Evolutionary conservation across 106 monocot genomes (phyloP), one percentile per base, ranked within the genome.

Genomic region (Platanthera zijinensis): DNA sequence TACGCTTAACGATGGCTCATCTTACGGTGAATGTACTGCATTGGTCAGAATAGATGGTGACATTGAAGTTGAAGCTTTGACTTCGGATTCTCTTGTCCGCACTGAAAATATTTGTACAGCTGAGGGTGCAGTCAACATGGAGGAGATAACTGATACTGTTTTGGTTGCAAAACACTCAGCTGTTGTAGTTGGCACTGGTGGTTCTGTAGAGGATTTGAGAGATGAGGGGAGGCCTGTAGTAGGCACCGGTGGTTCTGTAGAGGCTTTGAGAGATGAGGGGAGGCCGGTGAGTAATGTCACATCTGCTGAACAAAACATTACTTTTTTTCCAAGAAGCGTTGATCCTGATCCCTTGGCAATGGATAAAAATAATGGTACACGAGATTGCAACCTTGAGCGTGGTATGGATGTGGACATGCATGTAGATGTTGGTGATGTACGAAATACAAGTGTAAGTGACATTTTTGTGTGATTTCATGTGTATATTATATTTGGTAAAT

Each of bases 391-490:
- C 32, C 6, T 64, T 69, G 84, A 87, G 8, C 70, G 64, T 75
- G 76, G 56, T 62, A 51, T 89, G 57, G 82, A 84, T 76, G 71
- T 75, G 53, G 86, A 87, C 74, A 84, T 67, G 74, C 71, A 57
- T 15, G 46, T 82, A 57, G 85, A 85, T 21, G 69, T 79, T 83
- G 79, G 50, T 74, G 80, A 75, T 47, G 62, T 77, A 66, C 88
- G 82, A 72, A 90, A 89, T 25, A 74, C 75, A 62, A 87, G 84
- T 82, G 96, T 96, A 91, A 96, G 92, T 66, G 10, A 4, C 32
- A 66, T 66, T 8, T 30, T 66, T 66, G 28, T 12, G 4, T 61
- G 21, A 62, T 17, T 66, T 32, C 12, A 30, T 32, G 4, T 30
- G 66, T 19, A 66, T 66, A 66, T 66, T 66, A 39, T 19, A 32